These are phyloP conservation scores for Pythium aristosporum DNA, from an alignment of 352 stramenopile species.

Conservation along the genomic window DNA sequence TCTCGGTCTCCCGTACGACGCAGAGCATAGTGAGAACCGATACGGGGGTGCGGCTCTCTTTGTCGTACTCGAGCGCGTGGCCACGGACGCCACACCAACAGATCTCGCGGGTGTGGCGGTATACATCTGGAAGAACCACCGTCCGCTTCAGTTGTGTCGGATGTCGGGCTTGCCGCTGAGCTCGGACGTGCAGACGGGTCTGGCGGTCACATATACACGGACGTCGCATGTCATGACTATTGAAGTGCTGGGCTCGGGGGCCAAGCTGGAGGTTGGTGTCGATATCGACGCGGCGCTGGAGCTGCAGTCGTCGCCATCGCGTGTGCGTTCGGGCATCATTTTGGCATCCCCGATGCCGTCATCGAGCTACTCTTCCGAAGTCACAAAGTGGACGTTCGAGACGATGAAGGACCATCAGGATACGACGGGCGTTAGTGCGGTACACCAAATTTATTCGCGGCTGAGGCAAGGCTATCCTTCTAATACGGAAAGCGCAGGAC, in stretches of 20 bases:
- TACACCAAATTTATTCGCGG: constrained; percentile 16
- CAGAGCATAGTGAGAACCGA: constrained; percentile 10
- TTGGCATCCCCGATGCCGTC: constrained; percentile 2
- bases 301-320: constrained; percentile 4
- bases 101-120: constrained; percentile 17
- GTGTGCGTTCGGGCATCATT: constrained; percentile 20
- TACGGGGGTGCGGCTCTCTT: constrained; percentile 21
- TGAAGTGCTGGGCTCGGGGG: constrained; percentile 18
- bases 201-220: constrained; percentile 16
- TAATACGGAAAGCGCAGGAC: not conserved
- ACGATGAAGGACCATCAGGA: not conserved
- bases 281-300: constrained; percentile 25
- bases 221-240: constrained; percentile 15
- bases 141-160: constrained; percentile 21
- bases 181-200: not conserved
- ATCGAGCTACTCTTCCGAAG: constrained; percentile 1
- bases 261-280: constrained; percentile 18
- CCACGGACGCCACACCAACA: not conserved
- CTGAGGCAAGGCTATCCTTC: constrained; percentile 7
- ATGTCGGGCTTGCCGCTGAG: constrained; percentile 10
- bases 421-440: not conserved
- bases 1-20: constrained; percentile 7
- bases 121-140: constrained; percentile 30
- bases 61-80: constrained; percentile 14
- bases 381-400: constrained; percentile 26